Conservation (phyloP, 352 stramenopile genomes). For the Phytophthora colocasiae region DNA sequence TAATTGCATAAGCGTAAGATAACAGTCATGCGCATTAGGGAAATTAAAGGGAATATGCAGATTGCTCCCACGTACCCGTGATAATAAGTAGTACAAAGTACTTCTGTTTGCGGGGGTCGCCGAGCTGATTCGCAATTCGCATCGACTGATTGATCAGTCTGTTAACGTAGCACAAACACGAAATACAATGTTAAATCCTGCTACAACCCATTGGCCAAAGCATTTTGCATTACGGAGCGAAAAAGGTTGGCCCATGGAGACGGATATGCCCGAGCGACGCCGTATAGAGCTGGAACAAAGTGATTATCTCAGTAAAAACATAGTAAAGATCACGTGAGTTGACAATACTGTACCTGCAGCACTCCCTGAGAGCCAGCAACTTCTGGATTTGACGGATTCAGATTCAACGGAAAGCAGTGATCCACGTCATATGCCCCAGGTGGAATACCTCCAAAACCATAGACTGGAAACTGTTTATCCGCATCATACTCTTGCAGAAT, state of each 20-base stretch:
- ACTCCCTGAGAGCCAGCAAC: conserved; percentile 78
- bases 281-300: conserved; percentile 50
- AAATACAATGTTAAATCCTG: conserved; percentile 5
- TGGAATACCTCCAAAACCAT: conserved; percentile 86
- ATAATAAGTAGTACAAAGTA: conserved; percentile 91
- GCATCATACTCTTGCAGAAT: conserved; percentile 80
- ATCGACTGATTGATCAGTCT: conserved; percentile 67
- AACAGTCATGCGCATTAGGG: not conserved
- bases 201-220: no score
- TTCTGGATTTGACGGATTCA: conserved; percentile 73
- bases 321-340: not conserved
- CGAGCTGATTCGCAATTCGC: conserved; percentile 47
- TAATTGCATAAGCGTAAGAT: conserved; percentile 10
- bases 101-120: conserved; percentile 68
- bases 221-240: conserved; percentile 49
- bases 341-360: conserved; percentile 49
- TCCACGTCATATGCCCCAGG: conserved; percentile 63
- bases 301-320: conserved; percentile 3
- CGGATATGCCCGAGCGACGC: conserved; percentile 59
- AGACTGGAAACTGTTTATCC: conserved; percentile 79
- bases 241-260: conserved; percentile 64
- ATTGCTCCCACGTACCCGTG: conserved; percentile 40
- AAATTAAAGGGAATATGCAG: not conserved
- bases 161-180: not conserved
- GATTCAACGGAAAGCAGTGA: conserved; percentile 93